A percentile compares a stretch with the other conserved stretches of the same genome.
Conservation (phyloP, 768 basidiomycete species). For the Lactifluus rugatus region DNA sequence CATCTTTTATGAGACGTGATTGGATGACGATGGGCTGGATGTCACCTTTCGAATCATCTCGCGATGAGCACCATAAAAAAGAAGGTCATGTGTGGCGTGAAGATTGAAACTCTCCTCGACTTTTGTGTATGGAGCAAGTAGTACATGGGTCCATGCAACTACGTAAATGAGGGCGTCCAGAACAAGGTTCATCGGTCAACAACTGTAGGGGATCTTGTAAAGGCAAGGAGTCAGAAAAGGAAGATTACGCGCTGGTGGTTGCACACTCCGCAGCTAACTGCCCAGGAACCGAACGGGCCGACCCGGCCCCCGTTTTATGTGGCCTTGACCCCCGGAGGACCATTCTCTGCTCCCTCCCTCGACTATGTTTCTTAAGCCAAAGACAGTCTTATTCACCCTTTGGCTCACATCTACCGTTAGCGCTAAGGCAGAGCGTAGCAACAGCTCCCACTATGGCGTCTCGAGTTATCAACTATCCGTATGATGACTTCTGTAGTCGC, state of each 20-base stretch:
- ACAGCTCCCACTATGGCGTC: not conserved
- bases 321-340: not conserved
- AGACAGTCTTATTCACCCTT: not conserved
- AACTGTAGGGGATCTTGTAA: not conserved
- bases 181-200: slow-evolving; percentile 27
- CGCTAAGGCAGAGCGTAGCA: not conserved
- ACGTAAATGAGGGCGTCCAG: slow-evolving; percentile 44
- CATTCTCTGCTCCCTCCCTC: too few relatives aligned
- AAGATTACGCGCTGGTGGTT: too few relatives aligned
- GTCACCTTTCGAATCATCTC: slow-evolving; percentile 37
- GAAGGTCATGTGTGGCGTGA: slow-evolving; percentile 81
- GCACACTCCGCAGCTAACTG: not conserved
- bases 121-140: slow-evolving; percentile 83
- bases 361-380: slow-evolving; percentile 1
- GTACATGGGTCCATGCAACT: slow-evolving; percentile 54
- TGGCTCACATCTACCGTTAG: not conserved
- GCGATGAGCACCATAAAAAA: slow-evolving; percentile 57
- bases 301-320: not conserved
- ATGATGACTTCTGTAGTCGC: not conserved
- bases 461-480: slow-evolving; percentile 4
- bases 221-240: too few relatives aligned
- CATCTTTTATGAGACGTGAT: not conserved
- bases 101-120: slow-evolving; percentile 97
- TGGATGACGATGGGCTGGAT: not conserved
- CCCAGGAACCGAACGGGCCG: not conserved